Conservation (phyloP, 352 stramenopile genomes). For the Phytophthora tentaculata region DNA sequence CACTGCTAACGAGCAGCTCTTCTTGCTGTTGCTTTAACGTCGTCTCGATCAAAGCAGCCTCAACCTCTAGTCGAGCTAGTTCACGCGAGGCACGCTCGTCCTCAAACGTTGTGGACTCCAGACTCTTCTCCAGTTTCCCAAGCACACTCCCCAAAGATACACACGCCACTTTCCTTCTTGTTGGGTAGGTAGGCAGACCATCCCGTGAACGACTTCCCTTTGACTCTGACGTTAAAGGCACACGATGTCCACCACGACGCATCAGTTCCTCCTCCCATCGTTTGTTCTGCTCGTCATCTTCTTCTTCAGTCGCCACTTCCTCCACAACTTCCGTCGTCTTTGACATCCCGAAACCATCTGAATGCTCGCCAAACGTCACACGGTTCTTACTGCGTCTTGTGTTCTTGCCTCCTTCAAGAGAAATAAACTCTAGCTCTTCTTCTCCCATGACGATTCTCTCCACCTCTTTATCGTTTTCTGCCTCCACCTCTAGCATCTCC, state of each 20-base stretch:
- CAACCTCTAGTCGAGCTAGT: slow-evolving; percentile 57
- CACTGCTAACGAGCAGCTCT: slow-evolving; percentile 58
- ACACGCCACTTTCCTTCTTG: slow-evolving; percentile 48
- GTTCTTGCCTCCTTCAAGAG: slow-evolving; percentile 54
- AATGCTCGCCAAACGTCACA: slow-evolving; percentile 69
- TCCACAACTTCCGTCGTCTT: slow-evolving; percentile 55
- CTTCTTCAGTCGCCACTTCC: slow-evolving; percentile 43
- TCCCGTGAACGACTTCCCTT: slow-evolving; percentile 19
- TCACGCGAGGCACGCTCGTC: slow-evolving; percentile 57
- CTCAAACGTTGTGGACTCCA: slow-evolving; percentile 54
- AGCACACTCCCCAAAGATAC: slow-evolving; percentile 61
- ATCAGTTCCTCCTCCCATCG: slow-evolving; percentile 84
- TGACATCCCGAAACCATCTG: slow-evolving; percentile 25
- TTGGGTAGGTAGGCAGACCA: slow-evolving; percentile 52
- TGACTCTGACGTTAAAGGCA: slow-evolving; percentile 3
- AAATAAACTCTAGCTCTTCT: slow-evolving; percentile 76
- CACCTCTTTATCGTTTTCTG: slow-evolving; percentile 27
- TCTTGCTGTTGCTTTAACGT: slow-evolving; percentile 50
- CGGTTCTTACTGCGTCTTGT: slow-evolving; percentile 50
- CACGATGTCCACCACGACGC: slow-evolving; percentile 63
- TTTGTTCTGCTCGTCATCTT: slow-evolving; percentile 55
- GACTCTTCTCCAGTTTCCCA: slow-evolving; percentile 51
- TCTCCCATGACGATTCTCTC: slow-evolving; percentile 19
- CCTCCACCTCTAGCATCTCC: slow-evolving; percentile 37
- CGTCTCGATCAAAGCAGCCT: slow-evolving; percentile 50